Base-by-base conservation (phyloP, 1,139 yeast species). In the Kodamaea plutei region DNA sequence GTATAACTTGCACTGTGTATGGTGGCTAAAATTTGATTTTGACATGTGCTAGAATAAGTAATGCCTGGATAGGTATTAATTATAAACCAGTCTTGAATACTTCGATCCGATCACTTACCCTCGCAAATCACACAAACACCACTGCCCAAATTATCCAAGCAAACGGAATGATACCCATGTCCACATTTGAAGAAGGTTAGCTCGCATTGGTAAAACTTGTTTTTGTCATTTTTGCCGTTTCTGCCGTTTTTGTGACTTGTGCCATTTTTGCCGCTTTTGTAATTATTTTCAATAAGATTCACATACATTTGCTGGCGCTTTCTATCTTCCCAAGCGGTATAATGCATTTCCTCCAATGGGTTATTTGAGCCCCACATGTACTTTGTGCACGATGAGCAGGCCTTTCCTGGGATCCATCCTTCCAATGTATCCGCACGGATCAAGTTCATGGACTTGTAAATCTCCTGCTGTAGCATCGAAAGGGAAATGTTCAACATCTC, bases 351-450 rank as follows among this genome's bases (percentile, higher is more conserved):
- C 6, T 28, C 26, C 12, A 33, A 10, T 11, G 28, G 25, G 54
- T 57, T 2, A 66, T 61, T 22, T 64, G 71, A 49, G 0, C 95
- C 95, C 72, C 84, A 76, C 23, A 84, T 56, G 19, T 58, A 57
- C 40, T 73, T 75, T 2, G 83, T 84, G 52, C 95, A 85, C 0
- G 80, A 74, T 31, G 82, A 79, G 54, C 95, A 85, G 28, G 63
- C 69, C 30, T 71, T 66, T 17, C 54, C 56, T 3, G 58, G 52
- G 1, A 79, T 69, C 84, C 89, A 79, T 0, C 95, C 95, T 31
- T 55, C 51, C 2, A 64, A 41, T 14, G 70, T 63, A 27, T 65
- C 62, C 1, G 48, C 42, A 8, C 65, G 59, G 2, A 78, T 51
- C 2, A 50, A 39, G 13, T 61, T 49, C 50, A 79, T 52, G 31